Conservation (phyloP, 345 rosid genomes). For the Sonneratia caseolaris region DNA sequence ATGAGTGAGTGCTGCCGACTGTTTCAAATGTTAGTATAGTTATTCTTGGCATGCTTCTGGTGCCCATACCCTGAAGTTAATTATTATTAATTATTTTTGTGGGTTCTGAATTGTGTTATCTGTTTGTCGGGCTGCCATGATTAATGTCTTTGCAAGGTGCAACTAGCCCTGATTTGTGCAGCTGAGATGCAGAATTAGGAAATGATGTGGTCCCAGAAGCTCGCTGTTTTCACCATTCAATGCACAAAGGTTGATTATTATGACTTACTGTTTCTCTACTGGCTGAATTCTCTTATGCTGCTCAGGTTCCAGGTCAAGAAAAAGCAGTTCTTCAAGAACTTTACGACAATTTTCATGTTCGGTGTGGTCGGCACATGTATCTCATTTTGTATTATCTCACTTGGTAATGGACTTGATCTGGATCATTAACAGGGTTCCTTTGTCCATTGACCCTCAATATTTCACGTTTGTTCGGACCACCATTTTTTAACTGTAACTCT, state of each 20-base stretch:
- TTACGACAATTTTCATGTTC: slow-evolving; percentile 50
- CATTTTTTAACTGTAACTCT: not conserved
- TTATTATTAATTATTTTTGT: too few relatives aligned
- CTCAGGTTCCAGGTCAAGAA: slow-evolving; percentile 78
- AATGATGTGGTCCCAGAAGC: not conserved
- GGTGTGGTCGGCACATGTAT: slow-evolving; percentile 59
- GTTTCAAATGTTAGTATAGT: not conserved
- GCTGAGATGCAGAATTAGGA: not conserved
- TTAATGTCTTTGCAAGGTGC: not conserved
- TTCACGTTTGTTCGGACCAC: not conserved
- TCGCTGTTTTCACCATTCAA: not conserved
- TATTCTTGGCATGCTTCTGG: not conserved
- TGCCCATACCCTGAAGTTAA: not conserved
- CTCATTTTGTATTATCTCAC: slow-evolving; percentile 55
- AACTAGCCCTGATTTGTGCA: not conserved
- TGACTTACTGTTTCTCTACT: not conserved
- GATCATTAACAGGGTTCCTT: slow-evolving; percentile 17
- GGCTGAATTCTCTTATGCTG: not conserved
- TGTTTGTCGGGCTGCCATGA: not conserved
- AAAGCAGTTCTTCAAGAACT: slow-evolving; percentile 67
- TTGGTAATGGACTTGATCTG: slow-evolving; percentile 23
- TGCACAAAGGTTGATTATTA: not conserved
- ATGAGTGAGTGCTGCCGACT: not conserved
- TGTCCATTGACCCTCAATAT: not conserved
- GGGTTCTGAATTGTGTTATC: not conserved